Conservation (phyloP, 129 eudicot genomes). For the Logfia minima region DNA sequence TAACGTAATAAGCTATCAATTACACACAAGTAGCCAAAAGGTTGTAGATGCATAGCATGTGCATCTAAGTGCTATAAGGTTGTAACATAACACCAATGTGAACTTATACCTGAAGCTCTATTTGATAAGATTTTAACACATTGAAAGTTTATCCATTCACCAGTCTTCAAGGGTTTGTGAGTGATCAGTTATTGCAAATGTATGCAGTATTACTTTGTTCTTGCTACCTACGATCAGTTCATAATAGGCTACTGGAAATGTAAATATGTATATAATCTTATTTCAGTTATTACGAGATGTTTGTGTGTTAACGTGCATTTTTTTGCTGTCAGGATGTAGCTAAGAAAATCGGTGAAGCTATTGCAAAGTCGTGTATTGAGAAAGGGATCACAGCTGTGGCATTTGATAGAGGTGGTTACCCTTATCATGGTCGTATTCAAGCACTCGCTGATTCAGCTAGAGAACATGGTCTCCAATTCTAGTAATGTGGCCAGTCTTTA, state of each 20-base stretch:
- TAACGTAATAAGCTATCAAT: neutral
- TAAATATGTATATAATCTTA: neutral
- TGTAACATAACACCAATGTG: neutral
- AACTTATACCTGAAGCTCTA: neutral
- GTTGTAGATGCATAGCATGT: neutral
- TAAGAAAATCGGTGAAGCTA: constrained; percentile 73
- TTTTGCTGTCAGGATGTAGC: constrained; percentile 73
- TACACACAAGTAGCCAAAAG: neutral
- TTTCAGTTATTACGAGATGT: neutral
- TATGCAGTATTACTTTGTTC: neutral
- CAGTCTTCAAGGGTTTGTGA: constrained; percentile 1
- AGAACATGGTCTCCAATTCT: constrained; percentile 90
- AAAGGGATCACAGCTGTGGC: constrained; percentile 92
- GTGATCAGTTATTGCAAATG: neutral
- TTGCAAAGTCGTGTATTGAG: constrained; percentile 81
- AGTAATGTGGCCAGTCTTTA: constrained; percentile 33
- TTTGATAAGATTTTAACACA: neutral
- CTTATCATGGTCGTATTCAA: constrained; percentile 88
- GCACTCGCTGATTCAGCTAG: constrained; percentile 95
- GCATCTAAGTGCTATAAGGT: constrained; percentile 1
- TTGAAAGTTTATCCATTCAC: neutral
- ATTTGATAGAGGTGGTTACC: constrained; percentile 91
- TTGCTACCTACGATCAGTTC: neutral
- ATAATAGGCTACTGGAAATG: constrained; percentile 11
- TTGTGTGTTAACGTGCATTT: constrained; percentile 3